Percentiles rank a stretch among this genome's conserved stretches.
Conservation (phyloP, 768 basidiomycete genomes). For the Cystobasidium tubakii region DNA sequence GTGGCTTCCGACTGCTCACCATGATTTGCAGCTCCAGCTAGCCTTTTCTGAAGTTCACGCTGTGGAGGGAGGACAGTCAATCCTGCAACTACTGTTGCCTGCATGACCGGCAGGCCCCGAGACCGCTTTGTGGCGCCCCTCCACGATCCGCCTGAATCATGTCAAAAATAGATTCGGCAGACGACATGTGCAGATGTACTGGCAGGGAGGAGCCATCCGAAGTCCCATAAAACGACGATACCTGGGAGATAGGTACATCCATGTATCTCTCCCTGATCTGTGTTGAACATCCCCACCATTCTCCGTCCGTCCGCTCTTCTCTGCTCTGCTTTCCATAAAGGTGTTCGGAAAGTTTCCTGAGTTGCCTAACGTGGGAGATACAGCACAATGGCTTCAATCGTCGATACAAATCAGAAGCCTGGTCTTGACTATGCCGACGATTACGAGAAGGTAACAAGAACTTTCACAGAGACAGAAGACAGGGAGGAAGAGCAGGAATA, state of each 20-base stretch:
- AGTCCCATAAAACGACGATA: not conserved
- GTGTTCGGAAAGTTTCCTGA: not conserved
- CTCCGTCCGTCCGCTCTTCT: not conserved
- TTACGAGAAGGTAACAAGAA: not conserved
- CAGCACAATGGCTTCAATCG: not conserved
- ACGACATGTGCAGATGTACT: not conserved
- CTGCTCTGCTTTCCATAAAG: not conserved
- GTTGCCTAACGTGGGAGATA: not conserved
- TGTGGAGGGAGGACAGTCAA: no score
- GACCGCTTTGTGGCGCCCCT: not conserved
- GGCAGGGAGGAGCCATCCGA: not conserved
- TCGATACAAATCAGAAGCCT: not conserved
- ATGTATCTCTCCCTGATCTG: no score
- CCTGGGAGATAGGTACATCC: not conserved
- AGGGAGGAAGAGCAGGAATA: conserved; percentile 17
- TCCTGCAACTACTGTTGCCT: no score
- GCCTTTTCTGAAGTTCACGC: no score
- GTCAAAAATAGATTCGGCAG: not conserved
- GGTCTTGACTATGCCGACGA: not conserved
- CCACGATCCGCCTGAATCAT: not conserved
- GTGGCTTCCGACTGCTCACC: no score
- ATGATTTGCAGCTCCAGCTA: no score
- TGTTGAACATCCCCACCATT: no score
- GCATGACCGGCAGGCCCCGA: not conserved
- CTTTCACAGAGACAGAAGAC: not conserved